Base-by-base conservation (phyloP, 2,329 filamentous ascomycete species). In the Microascus cirrosus region DNA sequence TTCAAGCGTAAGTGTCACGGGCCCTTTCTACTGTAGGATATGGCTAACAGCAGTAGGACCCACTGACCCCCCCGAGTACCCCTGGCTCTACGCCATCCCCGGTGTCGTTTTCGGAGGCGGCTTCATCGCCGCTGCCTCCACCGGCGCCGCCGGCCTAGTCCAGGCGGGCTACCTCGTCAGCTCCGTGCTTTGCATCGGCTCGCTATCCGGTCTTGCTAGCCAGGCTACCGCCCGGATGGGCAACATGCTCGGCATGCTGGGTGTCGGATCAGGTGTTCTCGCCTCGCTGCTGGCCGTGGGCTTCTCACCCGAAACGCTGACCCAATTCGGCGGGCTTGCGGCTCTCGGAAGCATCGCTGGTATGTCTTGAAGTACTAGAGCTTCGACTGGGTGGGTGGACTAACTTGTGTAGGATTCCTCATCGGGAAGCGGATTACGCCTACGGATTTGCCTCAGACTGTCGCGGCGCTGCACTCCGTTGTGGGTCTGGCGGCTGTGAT, bases 351-450 rank as follows among this genome's bases (percentile, higher is more conserved):
- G 83, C 57, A 67, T 93, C 34, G 74, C 82, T 62, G 39, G 39
- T 45, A n/a, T 15, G 39, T 15, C 5, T n/a, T 18, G 15, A 68
- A n/a, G 10, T 8, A 39, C 13, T 12, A 18, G n/a, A n/a, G n/a
- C n/a, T n/a, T n/a, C n/a, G 28, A 24, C 8, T 12, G 60, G 11
- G 60, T 63, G 32, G 63, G 57, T 25, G n/a, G 62, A 67, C 67
- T 45, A 15, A n/a, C 13, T 15, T 45, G 39, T 45, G 39, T 18
- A 45, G 85, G 89, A 35, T 80, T 89, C 55, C 68, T 91, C 25
- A 93, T 96, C 62, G 91, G 90, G 51, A 87, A 90, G 64, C 83
- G 90, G 13, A 95, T 95, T 63, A 95, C 90, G 0, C 89, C 91
- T 0, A 95, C 90, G 0, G 89, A 90, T 58, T 81, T 96, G 1